These are phyloP conservation scores for Epichloe elymi DNA, from an alignment of 2,329 filamentous ascomycete species.

Conservation along the genomic window DNA sequence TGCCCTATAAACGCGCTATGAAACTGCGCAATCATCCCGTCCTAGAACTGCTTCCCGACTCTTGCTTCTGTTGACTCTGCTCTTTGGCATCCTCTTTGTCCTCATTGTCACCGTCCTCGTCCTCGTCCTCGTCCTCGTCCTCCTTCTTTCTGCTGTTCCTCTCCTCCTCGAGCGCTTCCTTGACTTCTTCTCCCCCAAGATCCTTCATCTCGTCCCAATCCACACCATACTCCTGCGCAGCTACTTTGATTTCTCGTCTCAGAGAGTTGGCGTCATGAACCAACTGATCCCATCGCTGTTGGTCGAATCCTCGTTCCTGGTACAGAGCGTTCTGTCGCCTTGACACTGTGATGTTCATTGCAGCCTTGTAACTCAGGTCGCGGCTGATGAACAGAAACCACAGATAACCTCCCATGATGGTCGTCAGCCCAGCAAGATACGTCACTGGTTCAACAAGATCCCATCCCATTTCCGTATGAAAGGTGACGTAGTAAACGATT, in stretches of 20 bases:
- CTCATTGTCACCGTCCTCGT: conserved; percentile 21
- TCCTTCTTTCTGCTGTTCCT: conserved; percentile 24
- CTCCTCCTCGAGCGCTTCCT: conserved; percentile 42
- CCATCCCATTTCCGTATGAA: conserved; percentile 70
- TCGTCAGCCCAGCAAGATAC: conserved; percentile 75
- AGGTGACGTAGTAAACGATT: conserved; percentile 60
- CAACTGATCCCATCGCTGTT: conserved; percentile 62
- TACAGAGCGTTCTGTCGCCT: conserved; percentile 68
- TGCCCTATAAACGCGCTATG: background rate
- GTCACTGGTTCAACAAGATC: conserved; percentile 85
- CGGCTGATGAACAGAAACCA: conserved; percentile 92
- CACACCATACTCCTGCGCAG: conserved; percentile 79
- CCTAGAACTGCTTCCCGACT: background rate
- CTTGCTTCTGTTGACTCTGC: conserved; percentile 12
- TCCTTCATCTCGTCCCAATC: conserved; percentile 74
- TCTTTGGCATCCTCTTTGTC: conserved; percentile 12
- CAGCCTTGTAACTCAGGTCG: conserved; percentile 75
- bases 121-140: conserved; percentile 22
- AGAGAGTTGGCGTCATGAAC: conserved; percentile 70
- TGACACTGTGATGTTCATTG: conserved; percentile 76
- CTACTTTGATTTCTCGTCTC: conserved; percentile 62
- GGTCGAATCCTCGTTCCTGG: conserved; percentile 59
- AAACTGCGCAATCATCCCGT: background rate
- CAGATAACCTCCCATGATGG: conserved; percentile 78
- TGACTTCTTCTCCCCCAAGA: conserved; percentile 53